phyloP scores from a whole-genome alignment of 2,329 filamentous ascomycete species.

The Colletotrichum cuscutae region DNA sequence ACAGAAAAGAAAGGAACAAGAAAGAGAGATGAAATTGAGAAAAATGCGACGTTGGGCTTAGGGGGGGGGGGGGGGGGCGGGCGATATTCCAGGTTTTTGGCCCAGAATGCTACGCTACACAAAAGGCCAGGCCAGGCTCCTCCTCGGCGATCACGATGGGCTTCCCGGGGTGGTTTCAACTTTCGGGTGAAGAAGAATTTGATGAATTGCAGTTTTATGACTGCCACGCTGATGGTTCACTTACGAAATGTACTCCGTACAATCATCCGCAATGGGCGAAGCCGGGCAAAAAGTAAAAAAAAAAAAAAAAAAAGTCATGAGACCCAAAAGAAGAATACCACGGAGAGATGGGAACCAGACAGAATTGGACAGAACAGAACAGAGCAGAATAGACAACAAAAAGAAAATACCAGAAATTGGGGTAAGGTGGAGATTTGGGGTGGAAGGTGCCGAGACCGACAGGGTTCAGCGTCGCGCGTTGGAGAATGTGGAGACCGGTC shows the following conservation, averaged over 20 bases:
- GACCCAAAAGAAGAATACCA: too few relatives aligned
- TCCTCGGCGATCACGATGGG: background rate
- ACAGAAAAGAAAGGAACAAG: background rate
- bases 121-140: background rate
- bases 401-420: constrained; percentile 10
- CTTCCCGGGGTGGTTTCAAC: background rate
- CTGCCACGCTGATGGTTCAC: background rate
- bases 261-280: too few relatives aligned
- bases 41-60: background rate
- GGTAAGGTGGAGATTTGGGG: constrained; percentile 30
- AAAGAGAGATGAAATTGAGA: background rate
- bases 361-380: too few relatives aligned
- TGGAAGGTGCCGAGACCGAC: constrained; percentile 20
- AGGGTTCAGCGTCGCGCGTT: constrained; percentile 18
- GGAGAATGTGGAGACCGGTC: constrained; percentile 29
- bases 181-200: background rate
- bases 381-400: background rate
- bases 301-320: too few relatives aligned
- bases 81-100: background rate
- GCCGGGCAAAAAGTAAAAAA: background rate
- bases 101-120: background rate
- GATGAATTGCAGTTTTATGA: background rate
- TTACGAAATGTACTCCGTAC: too few relatives aligned
- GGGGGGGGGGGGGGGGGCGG: background rate
- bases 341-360: background rate